Evolutionary conservation across 179 eudicot genomes (phyloP).

Genomic region (Sideroxylon spinosum): DNA sequence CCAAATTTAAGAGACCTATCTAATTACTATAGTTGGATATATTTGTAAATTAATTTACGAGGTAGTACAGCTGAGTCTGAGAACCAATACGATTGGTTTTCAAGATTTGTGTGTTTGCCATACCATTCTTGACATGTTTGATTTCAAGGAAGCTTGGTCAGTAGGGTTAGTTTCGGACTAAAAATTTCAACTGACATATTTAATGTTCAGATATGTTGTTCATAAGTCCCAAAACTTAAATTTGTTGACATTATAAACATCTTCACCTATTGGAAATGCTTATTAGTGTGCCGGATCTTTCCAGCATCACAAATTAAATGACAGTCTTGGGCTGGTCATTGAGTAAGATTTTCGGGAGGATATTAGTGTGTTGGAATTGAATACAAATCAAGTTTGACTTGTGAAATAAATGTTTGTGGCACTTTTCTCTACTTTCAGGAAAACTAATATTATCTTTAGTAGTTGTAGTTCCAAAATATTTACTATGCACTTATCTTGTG

Average conservation of each 20-base stretch:
- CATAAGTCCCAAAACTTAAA: neutral
- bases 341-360: constrained; percentile 80
- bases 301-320: constrained; percentile 78
- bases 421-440: neutral
- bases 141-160: neutral
- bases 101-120: constrained; percentile 2
- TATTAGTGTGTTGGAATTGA: constrained; percentile 20
- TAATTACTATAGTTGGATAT: neutral
- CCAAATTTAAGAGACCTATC: neutral
- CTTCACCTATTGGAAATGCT: constrained; percentile 13
- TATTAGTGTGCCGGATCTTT: constrained; percentile 79
- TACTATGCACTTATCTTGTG: neutral
- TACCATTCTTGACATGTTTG: neutral
- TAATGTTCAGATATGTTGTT: neutral
- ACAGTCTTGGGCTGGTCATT: constrained; percentile 83
- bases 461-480: neutral
- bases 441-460: neutral
- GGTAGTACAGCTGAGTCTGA: neutral
- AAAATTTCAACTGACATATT: neutral
- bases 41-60: neutral
- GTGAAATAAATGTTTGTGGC: neutral
- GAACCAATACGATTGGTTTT: constrained; percentile 1
- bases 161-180: neutral
- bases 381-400: constrained; percentile 28
- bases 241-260: neutral